Percentiles rank a stretch among this genome's conserved stretches.
phyloP scores from a whole-genome alignment of 805 yeast species.

The Wickerhamomyces ciferrii region DNA sequence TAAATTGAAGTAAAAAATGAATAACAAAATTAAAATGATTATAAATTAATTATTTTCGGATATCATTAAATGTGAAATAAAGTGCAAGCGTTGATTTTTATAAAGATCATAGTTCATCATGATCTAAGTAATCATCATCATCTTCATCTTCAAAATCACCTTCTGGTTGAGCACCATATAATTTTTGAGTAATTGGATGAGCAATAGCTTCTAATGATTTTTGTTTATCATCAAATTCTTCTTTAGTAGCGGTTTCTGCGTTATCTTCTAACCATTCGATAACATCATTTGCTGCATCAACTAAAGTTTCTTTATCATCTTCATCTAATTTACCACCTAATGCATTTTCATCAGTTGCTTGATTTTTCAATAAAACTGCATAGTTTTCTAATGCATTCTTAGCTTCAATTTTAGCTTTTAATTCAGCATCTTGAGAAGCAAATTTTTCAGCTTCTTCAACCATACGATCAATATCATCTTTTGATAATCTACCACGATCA shows the following conservation, averaged over 20 bases:
- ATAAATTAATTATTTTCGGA: neutral
- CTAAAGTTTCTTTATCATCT: conserved; percentile 80
- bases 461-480: conserved; percentile 80
- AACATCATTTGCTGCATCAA: conserved; percentile 79
- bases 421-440: conserved; percentile 79
- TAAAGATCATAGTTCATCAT: conserved; percentile 46
- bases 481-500: conserved; percentile 48
- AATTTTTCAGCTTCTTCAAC: conserved; percentile 91
- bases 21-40: neutral
- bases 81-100: too few relatives aligned
- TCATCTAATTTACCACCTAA: conserved; percentile 73
- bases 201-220: conserved; percentile 73
- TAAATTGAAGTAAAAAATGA: neutral
- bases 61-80: too few relatives aligned
- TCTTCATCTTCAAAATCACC: conserved; percentile 39
- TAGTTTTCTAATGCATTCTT: conserved; percentile 82
- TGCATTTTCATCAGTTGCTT: conserved; percentile 43
- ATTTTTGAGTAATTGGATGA: conserved; percentile 82
- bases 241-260: conserved; percentile 76
- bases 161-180: conserved; percentile 51
- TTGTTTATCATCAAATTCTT: conserved; percentile 86
- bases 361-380: conserved; percentile 71
- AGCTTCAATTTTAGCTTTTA: conserved; percentile 77
- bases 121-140: conserved; percentile 46
- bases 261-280: conserved; percentile 80